Evolutionary conservation across 441 rosid species (phyloP), one percentile per base, ranked within the genome.

Genomic region (Metrosideros polymorpha): DNA sequence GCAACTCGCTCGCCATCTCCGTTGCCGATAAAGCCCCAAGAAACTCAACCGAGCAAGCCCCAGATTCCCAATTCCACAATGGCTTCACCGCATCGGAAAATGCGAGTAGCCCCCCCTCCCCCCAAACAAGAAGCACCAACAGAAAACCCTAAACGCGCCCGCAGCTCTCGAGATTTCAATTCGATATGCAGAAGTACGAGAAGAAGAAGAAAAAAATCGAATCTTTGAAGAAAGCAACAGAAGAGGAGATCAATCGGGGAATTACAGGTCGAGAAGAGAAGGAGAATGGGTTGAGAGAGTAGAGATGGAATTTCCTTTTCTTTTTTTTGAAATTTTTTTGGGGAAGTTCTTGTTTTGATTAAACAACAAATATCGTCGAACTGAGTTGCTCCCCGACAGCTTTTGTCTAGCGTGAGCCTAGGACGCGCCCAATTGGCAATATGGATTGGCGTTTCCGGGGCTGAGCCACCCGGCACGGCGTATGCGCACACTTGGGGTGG

Each of bases 1-100:
- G 97, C 77, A 97, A 89, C 63, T 92, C 91, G 57, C 89, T 39
- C 51, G 97, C 92, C 97, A 94, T 95, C 32, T 19, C 87, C 82
- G 86, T 49, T 55, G 79, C 85, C 55, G 77, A 45, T 3, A 27
- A 59, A 82, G 56, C 85, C 85, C 88, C 43, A 9, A 63, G 52
- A 82, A 52, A 6, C 47, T 45, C 1, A 12, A 25, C 83, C 82
- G 49, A 14, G 82, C n/a, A 45, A 17, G 9, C 61, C 84, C 43
- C 19, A 51, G 57, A 35, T 19, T 50, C 84, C 84, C 42, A 35
- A 51, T 12, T 39, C 51, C 71, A 87, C 94, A 88, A 92, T 90
- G 87, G 90, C 88, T 32, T 35, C 50, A 57, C 32, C 85, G 85
- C 83, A 86, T 71, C 79, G 1, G 7, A 6, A 12, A 71, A 71